Evolutionary conservation across 768 basidiomycete genomes (phyloP), one percentile per base, ranked within the genome.

Genomic region (Trametes gibbosa): DNA sequence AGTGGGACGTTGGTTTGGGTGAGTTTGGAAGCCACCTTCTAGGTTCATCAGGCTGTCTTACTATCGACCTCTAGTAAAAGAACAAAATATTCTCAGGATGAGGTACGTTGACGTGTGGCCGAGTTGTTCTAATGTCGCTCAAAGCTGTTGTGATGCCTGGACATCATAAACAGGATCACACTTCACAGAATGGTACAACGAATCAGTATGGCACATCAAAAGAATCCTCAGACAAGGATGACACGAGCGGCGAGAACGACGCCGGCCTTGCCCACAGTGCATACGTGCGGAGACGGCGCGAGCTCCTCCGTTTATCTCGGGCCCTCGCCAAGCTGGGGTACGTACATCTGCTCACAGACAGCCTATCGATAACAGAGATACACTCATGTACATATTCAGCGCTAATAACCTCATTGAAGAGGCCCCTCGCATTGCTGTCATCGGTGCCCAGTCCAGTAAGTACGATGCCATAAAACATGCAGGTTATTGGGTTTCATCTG

Each of bases 381-480:
- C 9, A 8, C 8, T 13, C 32, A n/a, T 19, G n/a, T 37, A 45
- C 29, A 48, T 55, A 27, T 10, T 12, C 57, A 81, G 80, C 3
- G 77, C 75, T 7, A 65, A 72, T 2, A 66, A 65, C 6, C 32
- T 75, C 34, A 71, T 84, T 0, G 75, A 24, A 21, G 21, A 79
- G 56, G 63, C 83, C 14, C 83, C 83, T n/a, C 72, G 76, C 7
- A 76, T 84, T 10, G 80, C 76, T 0, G 83, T 84, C 5, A 84
- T 84, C 27, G 84, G 83, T 1, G 73, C 77, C 9, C 83, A 84
- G 59, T 84, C 83, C 0, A 80, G 82, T 82, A 53, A 32, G 77
- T 58, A 23, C 40, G 5, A 19, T 3, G 27, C 6, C 23, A 24
- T 7, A 24, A n/a, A 3, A 21, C 24, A 9, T 19, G 17, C 48